Conservation (phyloP, 2,329 filamentous ascomycete genomes). For the Microdochium nivale region DNA sequence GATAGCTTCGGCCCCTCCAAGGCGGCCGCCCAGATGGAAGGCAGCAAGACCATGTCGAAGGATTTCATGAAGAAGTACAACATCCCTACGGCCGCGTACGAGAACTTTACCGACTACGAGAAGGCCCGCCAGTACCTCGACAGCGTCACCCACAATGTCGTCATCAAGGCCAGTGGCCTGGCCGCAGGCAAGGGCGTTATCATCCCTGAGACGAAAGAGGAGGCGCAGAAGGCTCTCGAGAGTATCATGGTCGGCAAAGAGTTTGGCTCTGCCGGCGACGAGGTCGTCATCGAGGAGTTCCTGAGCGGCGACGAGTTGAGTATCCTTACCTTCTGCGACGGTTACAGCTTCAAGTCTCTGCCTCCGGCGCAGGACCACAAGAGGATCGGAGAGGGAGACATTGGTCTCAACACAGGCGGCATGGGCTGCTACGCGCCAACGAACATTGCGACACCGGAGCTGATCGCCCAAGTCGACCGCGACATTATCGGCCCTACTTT, state of each 20-base stretch:
- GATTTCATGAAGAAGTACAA: slow-evolving; percentile 91
- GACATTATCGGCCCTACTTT: slow-evolving; percentile 86
- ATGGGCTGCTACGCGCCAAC: slow-evolving; percentile 98
- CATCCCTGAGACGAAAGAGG: slow-evolving; percentile 70
- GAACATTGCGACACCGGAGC: slow-evolving; percentile 62
- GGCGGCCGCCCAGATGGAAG: slow-evolving; percentile 82
- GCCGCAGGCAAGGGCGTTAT: slow-evolving; percentile 96
- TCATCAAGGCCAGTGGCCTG: slow-evolving; percentile 89
- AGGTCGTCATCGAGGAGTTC: slow-evolving; percentile 94
- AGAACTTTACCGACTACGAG: slow-evolving; percentile 76
- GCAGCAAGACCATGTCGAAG: slow-evolving; percentile 94
- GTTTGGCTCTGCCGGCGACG: slow-evolving; percentile 78
- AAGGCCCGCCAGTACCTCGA: slow-evolving; percentile 68
- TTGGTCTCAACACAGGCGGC: slow-evolving; percentile 88
- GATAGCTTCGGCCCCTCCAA: slow-evolving; percentile 79
- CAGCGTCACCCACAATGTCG: slow-evolving; percentile 60
- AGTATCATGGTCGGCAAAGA: slow-evolving; percentile 86
- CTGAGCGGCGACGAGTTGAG: slow-evolving; percentile 87
- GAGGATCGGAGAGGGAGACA: slow-evolving; percentile 82
- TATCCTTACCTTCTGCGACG: slow-evolving; percentile 86
- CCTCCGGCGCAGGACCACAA: slow-evolving; percentile 97
- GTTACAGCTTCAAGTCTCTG: slow-evolving; percentile 71
- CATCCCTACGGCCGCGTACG: slow-evolving; percentile 86
- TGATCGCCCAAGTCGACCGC: slow-evolving; percentile 70
- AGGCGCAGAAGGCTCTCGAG: slow-evolving; percentile 72